Evolutionary conservation across 1,284 basidiomycete species (phyloP).

Genomic region (Xerocomus amazonicus): DNA sequence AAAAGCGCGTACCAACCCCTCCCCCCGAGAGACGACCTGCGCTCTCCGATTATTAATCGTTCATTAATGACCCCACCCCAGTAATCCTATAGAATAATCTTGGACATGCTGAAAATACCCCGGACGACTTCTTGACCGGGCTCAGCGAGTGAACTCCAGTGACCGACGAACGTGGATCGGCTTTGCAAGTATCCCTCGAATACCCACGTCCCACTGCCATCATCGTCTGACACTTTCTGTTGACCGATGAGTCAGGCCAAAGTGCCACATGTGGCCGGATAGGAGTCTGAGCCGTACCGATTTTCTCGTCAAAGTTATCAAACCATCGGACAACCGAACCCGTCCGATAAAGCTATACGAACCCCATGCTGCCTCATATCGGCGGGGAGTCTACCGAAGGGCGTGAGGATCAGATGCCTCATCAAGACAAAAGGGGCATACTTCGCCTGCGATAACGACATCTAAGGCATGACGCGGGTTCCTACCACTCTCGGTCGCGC

Average conservation of each 20-base stretch:
- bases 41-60: conserved; percentile 26
- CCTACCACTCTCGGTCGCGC: conserved; percentile 27
- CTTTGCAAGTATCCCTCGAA: conserved; percentile 32
- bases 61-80: conserved; percentile 24
- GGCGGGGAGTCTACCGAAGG: conserved; percentile 28
- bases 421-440: conserved; percentile 20
- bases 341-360: conserved; percentile 44
- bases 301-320: conserved; percentile 41
- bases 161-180: conserved; percentile 29
- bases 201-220: conserved; percentile 34
- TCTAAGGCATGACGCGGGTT: conserved; percentile 30
- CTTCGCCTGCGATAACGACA: conserved; percentile 37
- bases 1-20: conserved; percentile 4
- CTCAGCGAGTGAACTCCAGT: conserved; percentile 23
- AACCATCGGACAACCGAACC: conserved; percentile 48
- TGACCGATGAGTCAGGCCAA: background rate
- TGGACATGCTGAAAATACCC: conserved; percentile 57
- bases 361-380: conserved; percentile 35
- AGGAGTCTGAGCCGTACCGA: conserved; percentile 23
- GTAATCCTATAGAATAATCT: conserved; percentile 32
- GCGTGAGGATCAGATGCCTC: conserved; percentile 25
- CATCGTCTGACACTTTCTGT: conserved; percentile 28
- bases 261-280: background rate
- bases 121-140: conserved; percentile 32
- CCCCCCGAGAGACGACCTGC: conserved; percentile 2